Evolutionary conservation across 805 yeast species (phyloP).

Genomic region (Monosporozyma servazzii): DNA sequence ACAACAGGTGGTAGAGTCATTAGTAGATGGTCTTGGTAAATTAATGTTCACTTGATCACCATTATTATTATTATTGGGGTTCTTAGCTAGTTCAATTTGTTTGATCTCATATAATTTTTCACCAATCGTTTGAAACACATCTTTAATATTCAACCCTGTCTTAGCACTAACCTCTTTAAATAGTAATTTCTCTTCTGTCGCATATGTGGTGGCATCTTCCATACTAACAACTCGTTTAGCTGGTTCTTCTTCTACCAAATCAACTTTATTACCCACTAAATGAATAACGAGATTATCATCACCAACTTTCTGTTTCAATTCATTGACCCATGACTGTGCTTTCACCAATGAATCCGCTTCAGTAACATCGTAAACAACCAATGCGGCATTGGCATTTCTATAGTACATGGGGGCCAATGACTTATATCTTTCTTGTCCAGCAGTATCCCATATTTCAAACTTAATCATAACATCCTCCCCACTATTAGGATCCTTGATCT

Average conservation of each 20-base stretch:
- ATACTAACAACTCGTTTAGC: slow-evolving; percentile 37
- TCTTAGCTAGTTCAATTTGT: slow-evolving; percentile 14
- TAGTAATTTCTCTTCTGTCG: slow-evolving; percentile 41
- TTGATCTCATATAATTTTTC: slow-evolving; percentile 31
- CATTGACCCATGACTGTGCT: slow-evolving; percentile 88
- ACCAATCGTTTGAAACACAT: slow-evolving; percentile 43
- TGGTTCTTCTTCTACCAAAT: slow-evolving; percentile 47
- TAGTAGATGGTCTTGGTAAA: slow-evolving; percentile 37
- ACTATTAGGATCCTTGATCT: slow-evolving; percentile 20
- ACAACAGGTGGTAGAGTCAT: slow-evolving; percentile 36
- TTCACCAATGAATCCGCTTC: slow-evolving; percentile 61
- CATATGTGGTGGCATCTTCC: slow-evolving; percentile 45
- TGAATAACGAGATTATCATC: slow-evolving; percentile 66
- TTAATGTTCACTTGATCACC: slow-evolving; percentile 23
- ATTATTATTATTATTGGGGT: slow-evolving; percentile 6
- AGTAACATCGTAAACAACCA: slow-evolving; percentile 79
- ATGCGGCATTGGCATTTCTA: slow-evolving; percentile 71
- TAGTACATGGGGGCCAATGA: slow-evolving; percentile 79
- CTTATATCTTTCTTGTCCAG: slow-evolving; percentile 87
- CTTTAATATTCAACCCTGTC: slow-evolving; percentile 42
- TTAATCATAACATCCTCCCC: slow-evolving; percentile 31
- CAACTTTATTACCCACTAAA: slow-evolving; percentile 80
- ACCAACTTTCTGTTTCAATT: slow-evolving; percentile 75
- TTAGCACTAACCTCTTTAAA: slow-evolving; percentile 53
- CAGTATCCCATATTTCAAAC: slow-evolving; percentile 87